Percentiles rank a stretch among this genome's conserved stretches.
phyloP scores from a whole-genome alignment of 2,329 filamentous ascomycete genomes.

The Coniochaeta sp. region DNA sequence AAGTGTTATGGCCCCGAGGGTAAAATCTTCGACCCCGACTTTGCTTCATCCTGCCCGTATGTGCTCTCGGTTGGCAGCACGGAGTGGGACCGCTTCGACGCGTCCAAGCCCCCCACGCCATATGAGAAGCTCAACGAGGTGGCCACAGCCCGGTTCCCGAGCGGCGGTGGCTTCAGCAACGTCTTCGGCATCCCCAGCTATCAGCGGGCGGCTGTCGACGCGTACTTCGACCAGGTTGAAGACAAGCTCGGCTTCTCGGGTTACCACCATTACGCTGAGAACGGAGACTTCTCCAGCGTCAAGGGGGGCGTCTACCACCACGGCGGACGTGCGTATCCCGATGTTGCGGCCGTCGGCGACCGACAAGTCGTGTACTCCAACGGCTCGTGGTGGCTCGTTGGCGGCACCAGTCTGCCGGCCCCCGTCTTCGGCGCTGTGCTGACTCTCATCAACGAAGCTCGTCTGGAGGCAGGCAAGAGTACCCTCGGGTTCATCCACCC shows the following conservation, averaged over 20 bases:
- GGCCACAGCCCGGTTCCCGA: conserved; percentile 19
- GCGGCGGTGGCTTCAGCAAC: conserved; percentile 39
- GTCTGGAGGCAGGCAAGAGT: conserved; percentile 38
- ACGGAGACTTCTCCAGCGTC: conserved; percentile 9
- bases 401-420: conserved; percentile 47
- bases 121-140: conserved; percentile 12
- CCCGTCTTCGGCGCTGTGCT: conserved; percentile 54
- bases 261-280: conserved; percentile 12
- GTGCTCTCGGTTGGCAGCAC: conserved; percentile 14
- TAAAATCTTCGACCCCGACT: conserved; percentile 40
- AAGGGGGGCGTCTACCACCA: conserved; percentile 14
- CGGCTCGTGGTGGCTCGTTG: conserved; percentile 25
- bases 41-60: conserved; percentile 42
- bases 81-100: conserved; percentile 7
- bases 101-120: conserved; percentile 6
- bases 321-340: conserved; percentile 18
- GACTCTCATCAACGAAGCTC: conserved; percentile 55
- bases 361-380: conserved; percentile 18
- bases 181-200: conserved; percentile 35
- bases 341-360: conserved; percentile 19
- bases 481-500: conserved; percentile 29
- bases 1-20: conserved; percentile 29
- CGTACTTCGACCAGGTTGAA: conserved; percentile 26
- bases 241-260: conserved; percentile 14
- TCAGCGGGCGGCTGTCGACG: conserved; percentile 30